Evolutionary conservation across 2,329 filamentous ascomycete species (phyloP).

Genomic region (Ascochyta pisi): DNA sequence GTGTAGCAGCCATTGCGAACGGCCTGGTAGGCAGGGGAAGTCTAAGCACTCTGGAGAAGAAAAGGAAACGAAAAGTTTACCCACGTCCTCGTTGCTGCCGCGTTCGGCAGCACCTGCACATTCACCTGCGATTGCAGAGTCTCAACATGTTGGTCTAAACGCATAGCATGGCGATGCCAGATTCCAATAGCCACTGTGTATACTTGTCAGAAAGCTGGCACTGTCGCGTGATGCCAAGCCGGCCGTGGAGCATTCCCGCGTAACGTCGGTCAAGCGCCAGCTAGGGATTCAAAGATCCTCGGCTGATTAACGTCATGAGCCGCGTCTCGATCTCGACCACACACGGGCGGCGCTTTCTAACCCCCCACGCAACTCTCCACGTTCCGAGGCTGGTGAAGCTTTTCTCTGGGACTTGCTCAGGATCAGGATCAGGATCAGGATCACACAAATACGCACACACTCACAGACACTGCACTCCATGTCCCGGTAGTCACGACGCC

Average conservation of each 20-base stretch:
- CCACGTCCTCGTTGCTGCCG: neutral
- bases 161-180: neutral
- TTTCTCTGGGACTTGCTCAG: neutral
- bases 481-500: conserved; percentile 29
- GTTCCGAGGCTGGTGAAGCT: neutral
- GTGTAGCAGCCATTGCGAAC: neutral
- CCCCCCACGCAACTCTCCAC: conserved; percentile 14
- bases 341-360: conserved; percentile 22
- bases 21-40: too few species aligned
- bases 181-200: neutral
- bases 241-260: conserved; percentile 16
- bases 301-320: conserved; percentile 20
- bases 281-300: conserved; percentile 14
- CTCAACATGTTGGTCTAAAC: neutral
- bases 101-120: neutral
- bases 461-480: conserved; percentile 18
- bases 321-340: conserved; percentile 15
- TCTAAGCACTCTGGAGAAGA: too few species aligned
- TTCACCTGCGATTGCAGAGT: neutral
- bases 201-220: neutral
- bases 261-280: conserved; percentile 14
- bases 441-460: neutral
- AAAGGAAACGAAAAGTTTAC: neutral
- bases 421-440: neutral
- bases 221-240: conserved; percentile 9